Percentiles rank a stretch among this genome's conserved stretches.
Evolutionary conservation across 169 alveolate genomes (phyloP).

Genomic region (Amoebophrya sp.): DNA sequence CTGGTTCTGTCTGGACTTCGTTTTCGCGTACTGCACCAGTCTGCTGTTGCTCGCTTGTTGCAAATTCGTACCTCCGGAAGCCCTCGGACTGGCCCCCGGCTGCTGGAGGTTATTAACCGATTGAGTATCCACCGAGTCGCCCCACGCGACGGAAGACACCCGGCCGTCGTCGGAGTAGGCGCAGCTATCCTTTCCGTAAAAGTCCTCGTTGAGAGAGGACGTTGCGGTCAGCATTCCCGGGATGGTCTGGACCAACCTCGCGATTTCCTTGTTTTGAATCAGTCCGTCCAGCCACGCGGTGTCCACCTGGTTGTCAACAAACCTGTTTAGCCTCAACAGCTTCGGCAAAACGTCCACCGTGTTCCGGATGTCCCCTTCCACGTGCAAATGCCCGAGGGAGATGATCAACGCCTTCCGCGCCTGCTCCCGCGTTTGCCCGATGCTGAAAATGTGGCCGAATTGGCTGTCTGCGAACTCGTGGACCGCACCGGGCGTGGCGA

Average conservation of each 20-base stretch:
- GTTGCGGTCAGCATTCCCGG: too few relatives aligned
- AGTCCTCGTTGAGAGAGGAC: too few relatives aligned
- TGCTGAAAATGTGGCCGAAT: constrained; percentile 75
- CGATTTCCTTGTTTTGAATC: neutral
- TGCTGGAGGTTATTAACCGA: too few relatives aligned
- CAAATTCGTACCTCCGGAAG: too few relatives aligned
- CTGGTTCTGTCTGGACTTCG: too few relatives aligned
- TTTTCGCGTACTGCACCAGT: too few relatives aligned
- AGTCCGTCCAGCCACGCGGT: neutral
- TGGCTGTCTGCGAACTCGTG: constrained; percentile 79
- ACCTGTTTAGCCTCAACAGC: neutral
- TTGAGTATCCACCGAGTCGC: too few relatives aligned
- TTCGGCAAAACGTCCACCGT: constrained; percentile 15
- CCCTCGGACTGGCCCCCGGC: too few relatives aligned
- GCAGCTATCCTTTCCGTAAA: neutral
- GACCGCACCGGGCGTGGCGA: constrained; percentile 59
- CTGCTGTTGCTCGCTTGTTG: too few relatives aligned
- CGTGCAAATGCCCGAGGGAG: neutral
- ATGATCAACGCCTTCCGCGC: constrained; percentile 47
- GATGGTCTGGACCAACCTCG: neutral
- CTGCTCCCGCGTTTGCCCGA: constrained; percentile 63
- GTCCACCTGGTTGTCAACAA: neutral
- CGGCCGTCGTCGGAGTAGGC: neutral
- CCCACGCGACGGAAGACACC: too few relatives aligned
- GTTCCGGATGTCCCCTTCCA: neutral